Conservation (phyloP, 2,329 filamentous ascomycete genomes). For the Trichophyton benhamiae region DNA sequence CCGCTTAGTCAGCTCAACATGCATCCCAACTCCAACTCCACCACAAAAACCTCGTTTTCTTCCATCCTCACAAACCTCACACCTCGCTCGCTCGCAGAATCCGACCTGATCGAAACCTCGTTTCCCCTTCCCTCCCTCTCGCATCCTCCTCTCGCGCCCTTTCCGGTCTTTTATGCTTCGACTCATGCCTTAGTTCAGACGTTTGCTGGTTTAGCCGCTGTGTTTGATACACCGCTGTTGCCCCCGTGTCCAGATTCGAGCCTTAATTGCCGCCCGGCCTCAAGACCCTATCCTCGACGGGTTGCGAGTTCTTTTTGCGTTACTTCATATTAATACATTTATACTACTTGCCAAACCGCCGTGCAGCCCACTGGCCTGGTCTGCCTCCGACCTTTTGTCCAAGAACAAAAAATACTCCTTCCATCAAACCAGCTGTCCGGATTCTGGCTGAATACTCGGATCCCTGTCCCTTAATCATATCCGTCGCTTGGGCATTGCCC, state of each 20-base stretch:
- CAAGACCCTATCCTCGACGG: constrained; percentile 1
- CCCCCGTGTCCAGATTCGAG: constrained; percentile 19
- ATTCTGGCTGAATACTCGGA: constrained; percentile 3
- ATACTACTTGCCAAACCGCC: constrained; percentile 13
- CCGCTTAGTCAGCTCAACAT: neutral
- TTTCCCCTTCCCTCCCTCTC: neutral
- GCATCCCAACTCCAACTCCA: neutral
- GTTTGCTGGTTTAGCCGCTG: constrained; percentile 20
- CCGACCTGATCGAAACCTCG: neutral
- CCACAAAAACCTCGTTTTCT: constrained; percentile 2
- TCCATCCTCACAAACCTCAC: neutral
- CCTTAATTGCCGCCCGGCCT: constrained; percentile 6
- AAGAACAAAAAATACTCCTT: neutral
- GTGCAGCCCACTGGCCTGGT: constrained; percentile 37
- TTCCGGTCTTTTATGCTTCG: constrained; percentile 6
- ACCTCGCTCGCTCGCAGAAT: neutral
- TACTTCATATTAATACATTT: constrained; percentile 8
- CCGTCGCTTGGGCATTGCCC: neutral
- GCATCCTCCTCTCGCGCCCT: neutral
- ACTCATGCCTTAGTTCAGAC: neutral
- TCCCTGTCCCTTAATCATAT: constrained; percentile 2
- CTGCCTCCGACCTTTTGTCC: constrained; percentile 25
- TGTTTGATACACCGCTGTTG: constrained; percentile 36
- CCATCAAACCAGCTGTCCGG: constrained; percentile 4
- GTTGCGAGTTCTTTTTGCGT: neutral